These are phyloP conservation scores for Coemansia sp. DNA, from an alignment of 192 early-diverging fungal species.

Conservation along the genomic window DNA sequence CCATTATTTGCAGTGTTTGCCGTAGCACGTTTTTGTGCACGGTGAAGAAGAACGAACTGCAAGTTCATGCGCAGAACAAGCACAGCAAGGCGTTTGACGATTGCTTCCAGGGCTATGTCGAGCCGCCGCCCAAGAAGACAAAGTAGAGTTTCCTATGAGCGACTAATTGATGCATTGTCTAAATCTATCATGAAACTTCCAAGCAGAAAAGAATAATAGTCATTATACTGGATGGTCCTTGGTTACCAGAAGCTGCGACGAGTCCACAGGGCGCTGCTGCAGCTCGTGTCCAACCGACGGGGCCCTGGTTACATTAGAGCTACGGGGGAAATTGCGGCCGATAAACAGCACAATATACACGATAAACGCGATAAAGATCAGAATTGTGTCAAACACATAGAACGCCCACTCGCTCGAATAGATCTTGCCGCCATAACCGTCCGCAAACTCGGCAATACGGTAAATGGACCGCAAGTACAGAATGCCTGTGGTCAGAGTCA, in stretches of 20 bases:
- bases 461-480: constrained; percentile 51
- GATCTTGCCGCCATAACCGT: constrained; percentile 40
- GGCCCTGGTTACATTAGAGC: background rate
- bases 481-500: constrained; percentile 34
- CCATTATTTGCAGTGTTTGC: background rate
- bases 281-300: background rate
- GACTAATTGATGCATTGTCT: no score
- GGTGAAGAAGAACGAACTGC: constrained; percentile 6
- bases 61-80: background rate
- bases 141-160: background rate
- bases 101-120: background rate
- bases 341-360: constrained; percentile 42
- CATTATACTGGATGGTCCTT: no score
- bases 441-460: constrained; percentile 51
- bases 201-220: no score
- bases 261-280: no score
- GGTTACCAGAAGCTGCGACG: no score
- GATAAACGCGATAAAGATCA: constrained; percentile 45
- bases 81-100: background rate
- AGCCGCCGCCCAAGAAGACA: background rate
- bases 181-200: no score
- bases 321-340: constrained; percentile 19
- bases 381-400: constrained; percentile 51
- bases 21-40: constrained; percentile 1
- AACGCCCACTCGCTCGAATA: constrained; percentile 52